Base-by-base conservation (phyloP, 352 stramenopile species). In the Phytophthora fragariae region DNA sequence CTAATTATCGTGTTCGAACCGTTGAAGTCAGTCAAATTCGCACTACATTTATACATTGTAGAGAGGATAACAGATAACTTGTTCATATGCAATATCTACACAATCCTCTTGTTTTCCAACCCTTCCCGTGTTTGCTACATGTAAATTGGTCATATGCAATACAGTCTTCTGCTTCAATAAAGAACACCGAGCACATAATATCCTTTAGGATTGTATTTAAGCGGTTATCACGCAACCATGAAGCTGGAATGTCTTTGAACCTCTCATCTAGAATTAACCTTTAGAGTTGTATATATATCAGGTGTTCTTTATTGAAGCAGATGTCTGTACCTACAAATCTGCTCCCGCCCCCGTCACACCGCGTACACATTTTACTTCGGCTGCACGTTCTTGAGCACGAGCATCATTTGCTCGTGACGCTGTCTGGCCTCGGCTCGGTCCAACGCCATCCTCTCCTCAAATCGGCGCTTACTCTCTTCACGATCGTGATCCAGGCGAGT, bases 401-500 rank as follows among this genome's bases (percentile, higher is more conserved):
- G 15, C 65, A 62, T 58, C 47, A 72, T 65, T 11, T 65, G 14
- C 2, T 72, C 56, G 27, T 72, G 65, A 5, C 65, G 39, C 0
- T 66, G 54, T 19, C 52, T 24, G 0, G 31, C 21, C 5, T 66
- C 57, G 12, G 2, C 21, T 4, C 65, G 47, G 3, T 72, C 65
- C 2, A 50, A 17, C 2, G 24, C 57, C 1, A 67, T 52, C 1
- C 50, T 21, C 15, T 60, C 37, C 19, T 67, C 57, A 29, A 24
- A 55, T 0, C 33, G 56, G 3, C 56, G 31, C 5, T 27, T 33
- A 8, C 37, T 67, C 15, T 72, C 65, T 19, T 72, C 57, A 5
- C 14, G 15, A 14, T 66, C 59, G 1, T 17, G 29, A 3, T 60
- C 47, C 1, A 46, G 27, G 0, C 41, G 27, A 0, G 9, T 4